Conservation (phyloP, 2,329 filamentous ascomycete genomes). For the Nothophoma quercina region DNA sequence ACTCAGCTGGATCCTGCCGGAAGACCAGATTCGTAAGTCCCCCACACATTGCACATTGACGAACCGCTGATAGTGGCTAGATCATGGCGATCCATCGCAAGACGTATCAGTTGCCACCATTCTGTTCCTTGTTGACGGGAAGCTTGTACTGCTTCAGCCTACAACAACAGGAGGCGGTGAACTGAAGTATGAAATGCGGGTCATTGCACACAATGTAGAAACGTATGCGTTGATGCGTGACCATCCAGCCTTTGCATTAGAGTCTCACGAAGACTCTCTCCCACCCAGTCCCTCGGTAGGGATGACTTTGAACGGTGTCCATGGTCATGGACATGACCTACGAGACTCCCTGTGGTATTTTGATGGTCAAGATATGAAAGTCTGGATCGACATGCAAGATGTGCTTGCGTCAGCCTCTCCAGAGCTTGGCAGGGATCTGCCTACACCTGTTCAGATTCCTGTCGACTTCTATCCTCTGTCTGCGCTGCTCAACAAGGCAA, state of each 20-base stretch:
- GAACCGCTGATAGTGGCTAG: constrained; percentile 46
- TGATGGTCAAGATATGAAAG: constrained; percentile 82
- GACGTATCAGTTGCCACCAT: constrained; percentile 94
- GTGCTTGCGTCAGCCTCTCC: constrained; percentile 75
- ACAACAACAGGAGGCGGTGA: constrained; percentile 82
- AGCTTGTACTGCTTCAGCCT: constrained; percentile 89
- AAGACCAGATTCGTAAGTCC: constrained; percentile 76
- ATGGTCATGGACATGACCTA: constrained; percentile 62
- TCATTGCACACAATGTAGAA: constrained; percentile 94
- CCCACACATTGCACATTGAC: neutral
- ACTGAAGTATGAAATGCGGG: constrained; percentile 97
- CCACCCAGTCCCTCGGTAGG: constrained; percentile 60
- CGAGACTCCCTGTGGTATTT: constrained; percentile 94
- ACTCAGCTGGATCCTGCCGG: constrained; percentile 94
- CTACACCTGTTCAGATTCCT: constrained; percentile 76
- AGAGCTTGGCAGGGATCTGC: constrained; percentile 73
- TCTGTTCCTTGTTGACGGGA: constrained; percentile 95
- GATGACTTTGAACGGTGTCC: constrained; percentile 54
- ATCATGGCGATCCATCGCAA: constrained; percentile 90
- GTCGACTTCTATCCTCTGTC: constrained; percentile 97
- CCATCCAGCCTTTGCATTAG: constrained; percentile 64
- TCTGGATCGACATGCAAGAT: constrained; percentile 89
- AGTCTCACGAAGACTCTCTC: constrained; percentile 56
- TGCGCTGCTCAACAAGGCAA: constrained; percentile 84
- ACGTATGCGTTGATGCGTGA: constrained; percentile 94